Percentiles rank a stretch among this genome's conserved stretches.
These are phyloP conservation scores for Vitis cinerea DNA, from an alignment of 164 flowering plant genomes.

Conservation along the genomic window DNA sequence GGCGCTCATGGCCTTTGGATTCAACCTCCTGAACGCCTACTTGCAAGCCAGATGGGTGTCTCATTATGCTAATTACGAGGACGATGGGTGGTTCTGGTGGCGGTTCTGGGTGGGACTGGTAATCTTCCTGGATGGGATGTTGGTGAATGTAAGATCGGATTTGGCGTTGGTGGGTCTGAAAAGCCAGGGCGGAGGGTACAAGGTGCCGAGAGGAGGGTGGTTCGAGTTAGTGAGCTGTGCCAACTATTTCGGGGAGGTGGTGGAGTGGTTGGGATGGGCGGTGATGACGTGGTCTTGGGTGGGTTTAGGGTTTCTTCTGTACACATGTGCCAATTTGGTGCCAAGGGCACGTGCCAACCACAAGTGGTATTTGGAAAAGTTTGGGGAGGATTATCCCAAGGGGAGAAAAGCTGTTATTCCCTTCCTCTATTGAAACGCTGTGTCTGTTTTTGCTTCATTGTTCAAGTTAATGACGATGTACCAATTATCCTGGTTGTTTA, in stretches of 20 bases:
- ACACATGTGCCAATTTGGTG: conserved; percentile 81
- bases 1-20: conserved; percentile 63
- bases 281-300: conserved; percentile 83
- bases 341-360: conserved; percentile 75
- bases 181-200: conserved; percentile 61
- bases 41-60: conserved; percentile 72
- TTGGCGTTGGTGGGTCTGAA: conserved; percentile 55
- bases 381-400: conserved; percentile 80
- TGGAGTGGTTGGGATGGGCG: conserved; percentile 96
- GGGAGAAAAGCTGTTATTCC: conserved; percentile 81
- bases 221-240: conserved; percentile 88
- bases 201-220: conserved; percentile 73
- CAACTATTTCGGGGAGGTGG: conserved; percentile 81
- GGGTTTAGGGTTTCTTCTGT: conserved; percentile 72
- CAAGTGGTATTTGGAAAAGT: conserved; percentile 80
- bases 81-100: conserved; percentile 55
- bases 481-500: too few relatives aligned
- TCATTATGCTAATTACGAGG: conserved; percentile 50
- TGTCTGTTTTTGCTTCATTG: neutral
- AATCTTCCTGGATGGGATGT: conserved; percentile 62
- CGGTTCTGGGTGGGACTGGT: conserved; percentile 47
- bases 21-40: conserved; percentile 71
- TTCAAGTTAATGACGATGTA: too few relatives aligned
- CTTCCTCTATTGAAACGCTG: conserved; percentile 47
- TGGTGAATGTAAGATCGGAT: conserved; percentile 68